Evolutionary conservation across 1,284 basidiomycete species (phyloP).

Genomic region (Gastroboletus turbinatus): DNA sequence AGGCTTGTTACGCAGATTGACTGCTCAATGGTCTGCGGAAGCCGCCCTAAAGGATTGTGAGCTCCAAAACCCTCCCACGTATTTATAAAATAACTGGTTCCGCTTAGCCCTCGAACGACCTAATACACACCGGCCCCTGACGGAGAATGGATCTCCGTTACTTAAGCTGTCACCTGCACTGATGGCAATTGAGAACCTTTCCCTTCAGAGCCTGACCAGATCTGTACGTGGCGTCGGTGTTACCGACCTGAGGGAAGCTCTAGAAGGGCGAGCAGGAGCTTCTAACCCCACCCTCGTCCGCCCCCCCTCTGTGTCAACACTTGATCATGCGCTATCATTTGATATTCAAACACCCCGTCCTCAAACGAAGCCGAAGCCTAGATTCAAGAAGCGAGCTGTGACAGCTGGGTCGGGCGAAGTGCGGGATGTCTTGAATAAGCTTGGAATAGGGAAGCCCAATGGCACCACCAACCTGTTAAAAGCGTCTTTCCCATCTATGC

Average conservation of each 20-base stretch:
- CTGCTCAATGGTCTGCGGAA: slow-evolving; percentile 69
- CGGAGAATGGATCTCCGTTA: slow-evolving; percentile 68
- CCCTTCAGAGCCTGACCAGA: slow-evolving; percentile 74
- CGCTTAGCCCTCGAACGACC: slow-evolving; percentile 58
- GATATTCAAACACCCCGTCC: slow-evolving; percentile 40
- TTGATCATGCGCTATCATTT: slow-evolving; percentile 61
- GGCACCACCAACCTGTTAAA: slow-evolving; percentile 58
- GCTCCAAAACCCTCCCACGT: slow-evolving; percentile 29
- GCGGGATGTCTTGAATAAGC: slow-evolving; percentile 70
- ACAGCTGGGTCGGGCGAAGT: slow-evolving; percentile 67
- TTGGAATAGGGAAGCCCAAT: slow-evolving; percentile 74
- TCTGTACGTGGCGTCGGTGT: slow-evolving; percentile 80
- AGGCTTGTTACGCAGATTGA: slow-evolving; percentile 53
- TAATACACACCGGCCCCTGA: slow-evolving; percentile 56
- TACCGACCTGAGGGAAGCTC: slow-evolving; percentile 79
- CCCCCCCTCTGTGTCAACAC: slow-evolving; percentile 70
- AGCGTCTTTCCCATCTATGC: slow-evolving; percentile 59
- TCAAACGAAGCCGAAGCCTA: slow-evolving; percentile 53
- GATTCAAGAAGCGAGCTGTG: slow-evolving; percentile 51
- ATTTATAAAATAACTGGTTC: slow-evolving; percentile 2
- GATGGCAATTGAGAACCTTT: slow-evolving; percentile 88
- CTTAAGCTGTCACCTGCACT: slow-evolving; percentile 78
- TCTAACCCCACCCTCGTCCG: slow-evolving; percentile 68
- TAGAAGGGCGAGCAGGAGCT: slow-evolving; percentile 78
- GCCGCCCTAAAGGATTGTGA: slow-evolving; percentile 75